phyloP scores from a whole-genome alignment of 2,329 filamentous ascomycete species.

The Nemania sp. region DNA sequence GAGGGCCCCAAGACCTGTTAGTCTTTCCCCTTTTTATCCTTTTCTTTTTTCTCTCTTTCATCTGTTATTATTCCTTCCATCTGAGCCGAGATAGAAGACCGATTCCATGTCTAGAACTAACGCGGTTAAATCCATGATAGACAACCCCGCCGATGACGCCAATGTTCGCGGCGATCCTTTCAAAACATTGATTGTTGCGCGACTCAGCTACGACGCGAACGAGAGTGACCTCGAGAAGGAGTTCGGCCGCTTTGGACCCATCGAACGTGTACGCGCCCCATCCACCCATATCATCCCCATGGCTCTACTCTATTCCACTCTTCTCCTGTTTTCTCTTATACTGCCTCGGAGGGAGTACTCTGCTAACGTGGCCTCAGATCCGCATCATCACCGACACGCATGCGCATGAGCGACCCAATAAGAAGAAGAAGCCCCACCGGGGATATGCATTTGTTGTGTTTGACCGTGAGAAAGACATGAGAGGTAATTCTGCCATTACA shows the following conservation, averaged over 20 bases:
- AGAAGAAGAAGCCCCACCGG: slow-evolving; percentile 79
- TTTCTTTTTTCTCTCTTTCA: neutral
- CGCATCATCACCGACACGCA: slow-evolving; percentile 83
- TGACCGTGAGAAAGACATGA: slow-evolving; percentile 97
- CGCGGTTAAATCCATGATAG: slow-evolving; percentile 48
- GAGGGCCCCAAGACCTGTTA: slow-evolving; percentile 69
- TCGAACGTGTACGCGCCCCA: slow-evolving; percentile 73
- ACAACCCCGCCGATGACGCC: slow-evolving; percentile 80
- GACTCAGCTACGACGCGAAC: slow-evolving; percentile 86
- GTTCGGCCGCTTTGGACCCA: slow-evolving; percentile 90
- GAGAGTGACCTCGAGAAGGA: slow-evolving; percentile 90
- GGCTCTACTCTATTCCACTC: too few species aligned
- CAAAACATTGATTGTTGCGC: slow-evolving; percentile 90
- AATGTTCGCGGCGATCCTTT: slow-evolving; percentile 93
- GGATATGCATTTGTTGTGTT: slow-evolving; percentile 98
- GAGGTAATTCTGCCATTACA: slow-evolving; percentile 73
- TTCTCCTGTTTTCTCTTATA: neutral
- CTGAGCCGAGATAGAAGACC: neutral
- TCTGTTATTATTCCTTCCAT: neutral
- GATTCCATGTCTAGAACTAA: neutral
- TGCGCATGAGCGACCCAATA: slow-evolving; percentile 69
- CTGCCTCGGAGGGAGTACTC: neutral
- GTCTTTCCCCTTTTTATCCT: slow-evolving; percentile 29
- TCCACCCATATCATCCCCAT: too few species aligned
- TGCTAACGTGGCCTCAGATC: slow-evolving; percentile 60